These are phyloP conservation scores for Aureobasidium sp. DNA, from an alignment of 2,329 filamentous ascomycete species.

Conservation along the genomic window DNA sequence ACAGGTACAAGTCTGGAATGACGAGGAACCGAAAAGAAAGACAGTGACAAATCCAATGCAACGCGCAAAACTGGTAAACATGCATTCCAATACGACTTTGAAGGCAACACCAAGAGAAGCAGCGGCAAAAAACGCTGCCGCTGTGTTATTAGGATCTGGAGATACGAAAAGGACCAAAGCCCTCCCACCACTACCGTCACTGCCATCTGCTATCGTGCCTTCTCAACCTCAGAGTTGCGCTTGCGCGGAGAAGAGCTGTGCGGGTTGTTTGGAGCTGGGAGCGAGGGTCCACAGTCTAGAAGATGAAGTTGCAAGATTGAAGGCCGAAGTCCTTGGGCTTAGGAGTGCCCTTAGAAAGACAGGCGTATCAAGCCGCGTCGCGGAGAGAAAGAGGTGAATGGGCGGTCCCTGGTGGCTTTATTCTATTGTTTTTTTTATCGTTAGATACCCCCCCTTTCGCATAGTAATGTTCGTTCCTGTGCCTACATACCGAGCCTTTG, in stretches of 20 bases:
- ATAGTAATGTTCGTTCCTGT: background rate
- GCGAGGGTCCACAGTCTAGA: constrained; percentile 3
- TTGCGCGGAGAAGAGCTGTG: background rate
- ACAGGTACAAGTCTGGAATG: background rate
- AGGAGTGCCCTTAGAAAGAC: constrained; percentile 12
- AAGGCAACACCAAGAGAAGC: background rate
- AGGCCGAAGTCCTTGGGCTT: constrained; percentile 13
- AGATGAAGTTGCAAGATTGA: constrained; percentile 12
- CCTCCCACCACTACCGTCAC: background rate
- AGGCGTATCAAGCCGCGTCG: background rate
- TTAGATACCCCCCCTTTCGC: constrained; percentile 4
- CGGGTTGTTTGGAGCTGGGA: background rate
- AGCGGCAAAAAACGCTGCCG: background rate
- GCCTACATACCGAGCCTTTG: background rate
- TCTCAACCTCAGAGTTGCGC: background rate
- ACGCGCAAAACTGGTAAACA: background rate
- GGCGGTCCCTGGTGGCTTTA: background rate
- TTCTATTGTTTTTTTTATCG: background rate
- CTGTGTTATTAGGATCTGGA: background rate
- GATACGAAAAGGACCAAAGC: background rate
- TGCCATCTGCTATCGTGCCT: background rate
- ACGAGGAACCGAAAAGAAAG: background rate
- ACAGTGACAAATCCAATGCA: background rate
- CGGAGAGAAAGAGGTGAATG: background rate
- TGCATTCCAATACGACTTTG: background rate